A percentile compares a stretch with the other conserved stretches of the same genome.
phyloP scores from a whole-genome alignment of 2,329 filamentous ascomycete genomes.

The Periglandula ipomoeae region DNA sequence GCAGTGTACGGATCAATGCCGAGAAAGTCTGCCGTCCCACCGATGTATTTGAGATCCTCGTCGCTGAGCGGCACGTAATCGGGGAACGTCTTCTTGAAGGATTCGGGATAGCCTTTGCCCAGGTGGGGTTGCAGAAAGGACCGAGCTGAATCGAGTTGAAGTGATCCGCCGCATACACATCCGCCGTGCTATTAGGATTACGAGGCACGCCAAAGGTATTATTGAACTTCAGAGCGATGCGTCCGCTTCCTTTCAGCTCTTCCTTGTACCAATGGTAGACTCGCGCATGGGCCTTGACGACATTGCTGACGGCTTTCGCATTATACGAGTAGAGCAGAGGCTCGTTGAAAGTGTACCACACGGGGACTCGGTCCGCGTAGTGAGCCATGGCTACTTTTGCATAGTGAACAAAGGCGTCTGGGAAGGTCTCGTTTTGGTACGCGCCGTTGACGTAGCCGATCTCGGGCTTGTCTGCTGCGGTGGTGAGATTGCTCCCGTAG shows the following conservation, averaged over 20 bases:
- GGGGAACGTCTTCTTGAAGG: constrained; percentile 33
- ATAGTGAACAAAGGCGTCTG: constrained; percentile 43
- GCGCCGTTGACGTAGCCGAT: constrained; percentile 32
- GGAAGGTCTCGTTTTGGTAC: constrained; percentile 36
- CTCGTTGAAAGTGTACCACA: constrained; percentile 47
- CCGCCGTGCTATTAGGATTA: constrained; percentile 26
- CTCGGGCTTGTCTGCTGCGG: constrained; percentile 13
- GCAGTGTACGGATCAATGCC: constrained; percentile 51
- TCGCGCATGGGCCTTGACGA: constrained; percentile 38
- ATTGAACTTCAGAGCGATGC: constrained; percentile 40
- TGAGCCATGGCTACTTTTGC: constrained; percentile 41
- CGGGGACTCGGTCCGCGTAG: constrained; percentile 40
- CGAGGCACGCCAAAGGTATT: constrained; percentile 41
- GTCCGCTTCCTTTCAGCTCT: constrained; percentile 39
- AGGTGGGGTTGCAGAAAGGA: constrained; percentile 43
- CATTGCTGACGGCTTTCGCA: constrained; percentile 28
- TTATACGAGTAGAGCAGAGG: constrained; percentile 33
- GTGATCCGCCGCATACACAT: constrained; percentile 35
- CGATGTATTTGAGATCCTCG: constrained; percentile 38
- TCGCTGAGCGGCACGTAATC: constrained; percentile 37
- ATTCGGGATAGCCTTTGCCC: constrained; percentile 39
- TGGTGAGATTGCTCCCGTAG: constrained; percentile 23
- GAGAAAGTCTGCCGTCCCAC: constrained; percentile 44
- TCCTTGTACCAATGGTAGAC: constrained; percentile 46
- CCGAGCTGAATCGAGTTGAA: constrained; percentile 39